phyloP scores from a whole-genome alignment of 2,329 filamentous ascomycete species.

The Fusarium nematophilum region DNA sequence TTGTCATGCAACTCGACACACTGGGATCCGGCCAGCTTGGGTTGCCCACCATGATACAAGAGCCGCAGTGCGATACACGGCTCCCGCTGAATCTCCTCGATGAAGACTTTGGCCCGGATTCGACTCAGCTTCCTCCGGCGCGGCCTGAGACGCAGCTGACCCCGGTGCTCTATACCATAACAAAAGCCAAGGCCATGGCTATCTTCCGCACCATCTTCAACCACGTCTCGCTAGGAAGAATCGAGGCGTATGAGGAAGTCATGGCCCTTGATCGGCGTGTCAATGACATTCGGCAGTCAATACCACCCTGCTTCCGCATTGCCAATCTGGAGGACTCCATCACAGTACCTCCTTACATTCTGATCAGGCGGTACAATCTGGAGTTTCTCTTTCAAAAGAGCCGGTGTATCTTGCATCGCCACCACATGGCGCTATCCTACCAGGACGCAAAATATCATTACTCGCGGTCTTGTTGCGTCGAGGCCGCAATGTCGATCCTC shows the following conservation, averaged over 20 bases:
- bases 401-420: constrained; percentile 27
- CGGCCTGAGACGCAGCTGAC: constrained; percentile 26
- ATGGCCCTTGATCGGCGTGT: constrained; percentile 30
- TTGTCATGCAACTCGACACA: constrained; percentile 26
- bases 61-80: constrained; percentile 24
- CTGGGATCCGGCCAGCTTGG: constrained; percentile 30
- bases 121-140: constrained; percentile 13
- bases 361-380: constrained; percentile 31
- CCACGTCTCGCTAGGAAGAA: constrained; percentile 26
- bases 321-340: constrained; percentile 25
- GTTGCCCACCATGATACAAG: constrained; percentile 24
- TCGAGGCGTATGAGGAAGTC: constrained; percentile 27
- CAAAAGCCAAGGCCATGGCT: neutral
- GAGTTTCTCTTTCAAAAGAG: constrained; percentile 30
- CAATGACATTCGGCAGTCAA: constrained; percentile 9
- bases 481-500: constrained; percentile 27
- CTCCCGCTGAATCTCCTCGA: constrained; percentile 24
- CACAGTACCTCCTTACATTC: constrained; percentile 16
- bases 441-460: constrained; percentile 25
- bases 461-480: constrained; percentile 17
- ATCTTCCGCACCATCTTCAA: constrained; percentile 34
- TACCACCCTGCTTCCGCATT: constrained; percentile 25
- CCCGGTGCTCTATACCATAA: constrained; percentile 18
- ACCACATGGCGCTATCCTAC: constrained; percentile 32
- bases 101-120: constrained; percentile 26